Evolutionary conservation across 257 asterid genomes (phyloP).

Genomic region (Solanum gracilifrons): DNA sequence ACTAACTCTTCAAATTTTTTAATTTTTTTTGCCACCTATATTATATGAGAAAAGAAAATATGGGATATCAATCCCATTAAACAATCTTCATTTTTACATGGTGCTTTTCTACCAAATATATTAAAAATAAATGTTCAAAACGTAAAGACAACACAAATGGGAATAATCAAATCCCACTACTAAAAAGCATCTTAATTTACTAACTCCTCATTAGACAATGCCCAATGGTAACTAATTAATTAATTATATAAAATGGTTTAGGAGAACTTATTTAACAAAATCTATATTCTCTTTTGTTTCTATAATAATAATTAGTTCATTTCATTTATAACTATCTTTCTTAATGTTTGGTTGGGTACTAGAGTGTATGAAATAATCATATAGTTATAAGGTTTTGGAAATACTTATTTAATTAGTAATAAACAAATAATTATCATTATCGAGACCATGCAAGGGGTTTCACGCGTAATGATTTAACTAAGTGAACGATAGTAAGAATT

Average conservation of each 20-base stretch:
- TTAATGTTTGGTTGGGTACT: not conserved
- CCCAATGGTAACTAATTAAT: not conserved
- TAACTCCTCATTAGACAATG: not conserved
- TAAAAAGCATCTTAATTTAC: not conserved
- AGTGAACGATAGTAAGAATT: not conserved
- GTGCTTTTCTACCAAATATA: not conserved
- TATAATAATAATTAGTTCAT: not conserved
- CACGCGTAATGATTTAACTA: not conserved
- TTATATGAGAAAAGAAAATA: not conserved
- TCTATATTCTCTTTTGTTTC: not conserved
- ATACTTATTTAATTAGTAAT: not conserved
- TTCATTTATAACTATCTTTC: not conserved
- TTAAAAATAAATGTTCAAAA: not conserved
- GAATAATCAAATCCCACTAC: not conserved
- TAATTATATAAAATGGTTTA: not conserved
- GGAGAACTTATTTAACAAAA: not conserved
- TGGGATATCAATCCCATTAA: not conserved
- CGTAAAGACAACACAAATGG: not conserved
- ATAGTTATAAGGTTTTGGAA: not conserved
- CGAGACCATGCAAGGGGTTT: not conserved
- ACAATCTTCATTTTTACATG: not conserved
- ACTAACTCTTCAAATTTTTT: not conserved
- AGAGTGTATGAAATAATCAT: not conserved
- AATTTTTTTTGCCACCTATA: not conserved
- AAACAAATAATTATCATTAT: not conserved